These are phyloP conservation scores for Bothriochloa decipiens DNA, from an alignment of 176 grass and related monocot genomes.

Conservation along the genomic window DNA sequence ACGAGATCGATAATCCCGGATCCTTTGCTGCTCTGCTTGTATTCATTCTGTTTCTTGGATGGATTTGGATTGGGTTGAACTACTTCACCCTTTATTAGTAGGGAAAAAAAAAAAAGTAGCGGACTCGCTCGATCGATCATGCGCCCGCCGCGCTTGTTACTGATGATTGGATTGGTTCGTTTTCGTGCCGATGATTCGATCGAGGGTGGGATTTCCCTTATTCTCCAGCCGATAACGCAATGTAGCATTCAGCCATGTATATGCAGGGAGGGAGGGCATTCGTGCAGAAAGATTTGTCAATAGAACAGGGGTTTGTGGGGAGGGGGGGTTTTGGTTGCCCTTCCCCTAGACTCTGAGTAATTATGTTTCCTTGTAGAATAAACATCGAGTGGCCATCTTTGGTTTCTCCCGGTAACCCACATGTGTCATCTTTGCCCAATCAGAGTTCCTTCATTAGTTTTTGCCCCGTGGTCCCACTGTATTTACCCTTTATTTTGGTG, in stretches of 20 bases:
- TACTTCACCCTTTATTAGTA: background rate
- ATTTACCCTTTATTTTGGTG: no score
- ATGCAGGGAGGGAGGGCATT: background rate
- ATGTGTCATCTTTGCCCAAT: constrained; percentile 5
- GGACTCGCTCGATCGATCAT: background rate
- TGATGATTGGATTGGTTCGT: background rate
- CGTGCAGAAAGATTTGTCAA: background rate
- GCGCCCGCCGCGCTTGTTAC: background rate
- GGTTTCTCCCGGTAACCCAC: background rate
- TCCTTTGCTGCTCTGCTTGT: background rate
- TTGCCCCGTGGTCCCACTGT: background rate
- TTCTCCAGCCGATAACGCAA: background rate
- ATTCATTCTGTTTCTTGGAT: no score
- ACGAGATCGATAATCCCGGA: background rate
- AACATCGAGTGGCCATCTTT: background rate
- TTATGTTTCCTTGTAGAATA: background rate
- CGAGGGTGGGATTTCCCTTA: background rate
- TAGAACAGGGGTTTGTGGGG: background rate
- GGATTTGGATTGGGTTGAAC: background rate
- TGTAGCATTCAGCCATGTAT: background rate
- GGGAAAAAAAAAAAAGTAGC: background rate
- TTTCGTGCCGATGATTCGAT: background rate
- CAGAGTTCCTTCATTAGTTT: constrained; percentile 31
- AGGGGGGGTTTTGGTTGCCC: background rate
- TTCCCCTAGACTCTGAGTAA: no score